A percentile compares a stretch with the other conserved stretches of the same genome.
Conservation (phyloP, 495 filamentous ascomycete genomes). For the Cercophora newfieldiana region DNA sequence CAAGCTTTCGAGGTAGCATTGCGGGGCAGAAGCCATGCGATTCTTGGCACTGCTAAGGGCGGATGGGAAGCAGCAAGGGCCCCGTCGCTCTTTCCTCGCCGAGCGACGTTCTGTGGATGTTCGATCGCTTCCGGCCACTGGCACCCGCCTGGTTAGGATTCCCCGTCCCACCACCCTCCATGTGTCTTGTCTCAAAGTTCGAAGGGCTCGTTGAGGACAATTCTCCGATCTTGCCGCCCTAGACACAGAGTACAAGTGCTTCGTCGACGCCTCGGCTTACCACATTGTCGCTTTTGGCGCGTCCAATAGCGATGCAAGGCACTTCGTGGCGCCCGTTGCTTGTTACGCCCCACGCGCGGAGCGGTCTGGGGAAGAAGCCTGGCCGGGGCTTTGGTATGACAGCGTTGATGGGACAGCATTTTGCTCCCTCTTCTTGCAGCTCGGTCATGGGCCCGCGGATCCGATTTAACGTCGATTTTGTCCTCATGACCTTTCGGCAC, state of each 20-base stretch:
- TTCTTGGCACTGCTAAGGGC: neutral
- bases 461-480: conserved; percentile 18
- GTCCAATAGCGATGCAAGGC: neutral
- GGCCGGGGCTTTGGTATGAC: neutral
- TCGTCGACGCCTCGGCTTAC: neutral
- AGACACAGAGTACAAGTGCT: too few relatives aligned
- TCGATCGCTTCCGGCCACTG: neutral
- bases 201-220: neutral
- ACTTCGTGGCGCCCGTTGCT: neutral
- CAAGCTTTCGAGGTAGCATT: conserved; percentile 1
- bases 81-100: neutral
- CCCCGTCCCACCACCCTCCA: neutral
- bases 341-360: conserved; percentile 12
- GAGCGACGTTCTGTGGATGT: neutral
- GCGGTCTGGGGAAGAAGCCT: conserved; percentile 16
- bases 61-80: neutral
- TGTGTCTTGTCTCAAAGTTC: neutral
- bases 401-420: conserved; percentile 13
- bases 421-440: conserved; percentile 15
- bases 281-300: neutral
- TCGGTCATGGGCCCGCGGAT: conserved; percentile 2
- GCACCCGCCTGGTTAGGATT: neutral
- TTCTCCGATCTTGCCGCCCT: neutral
- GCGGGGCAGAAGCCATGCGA: neutral
- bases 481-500: conserved; percentile 22